Evolutionary conservation across 805 yeast species (phyloP).

Genomic region (Spathaspora passalidarum): DNA sequence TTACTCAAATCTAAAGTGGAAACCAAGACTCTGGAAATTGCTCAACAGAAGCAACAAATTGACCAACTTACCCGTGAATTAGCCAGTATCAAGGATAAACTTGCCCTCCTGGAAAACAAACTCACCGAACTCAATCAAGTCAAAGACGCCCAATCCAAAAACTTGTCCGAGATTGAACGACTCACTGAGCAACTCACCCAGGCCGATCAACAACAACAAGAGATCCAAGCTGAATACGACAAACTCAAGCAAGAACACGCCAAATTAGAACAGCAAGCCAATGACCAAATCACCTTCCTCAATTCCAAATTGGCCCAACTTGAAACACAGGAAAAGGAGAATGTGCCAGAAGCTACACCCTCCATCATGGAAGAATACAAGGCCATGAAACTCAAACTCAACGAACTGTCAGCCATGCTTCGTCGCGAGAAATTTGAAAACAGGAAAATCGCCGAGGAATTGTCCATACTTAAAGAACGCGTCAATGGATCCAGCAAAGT

Average conservation of each 20-base stretch:
- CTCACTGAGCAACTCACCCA: slow-evolving; percentile 21
- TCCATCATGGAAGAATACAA: slow-evolving; percentile 42
- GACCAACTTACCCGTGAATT: neutral
- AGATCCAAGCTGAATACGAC: slow-evolving; percentile 7
- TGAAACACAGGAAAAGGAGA: slow-evolving; percentile 36
- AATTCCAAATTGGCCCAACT: slow-evolving; percentile 12
- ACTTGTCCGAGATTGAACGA: slow-evolving; percentile 12
- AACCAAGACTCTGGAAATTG: slow-evolving; percentile 7
- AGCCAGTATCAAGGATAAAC: neutral
- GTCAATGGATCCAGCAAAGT: slow-evolving; percentile 44
- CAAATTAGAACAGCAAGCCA: neutral
- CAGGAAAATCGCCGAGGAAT: slow-evolving; percentile 50
- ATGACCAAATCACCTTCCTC: slow-evolving; percentile 19
- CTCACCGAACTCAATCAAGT: neutral
- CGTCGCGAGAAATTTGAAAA: slow-evolving; percentile 46
- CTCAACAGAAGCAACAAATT: slow-evolving; percentile 1
- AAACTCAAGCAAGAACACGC: slow-evolving; percentile 14
- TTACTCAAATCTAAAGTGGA: slow-evolving; percentile 10
- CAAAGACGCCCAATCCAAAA: slow-evolving; percentile 9
- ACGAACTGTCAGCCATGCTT: slow-evolving; percentile 49
- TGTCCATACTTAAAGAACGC: slow-evolving; percentile 58
- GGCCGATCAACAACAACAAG: neutral
- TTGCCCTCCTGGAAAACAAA: slow-evolving; percentile 2
- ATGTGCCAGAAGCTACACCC: slow-evolving; percentile 14
- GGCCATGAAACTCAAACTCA: slow-evolving; percentile 46